Evolutionary conservation across 202 grass and related monocot species (phyloP).

Genomic region (Brachypodium distachyon): DNA sequence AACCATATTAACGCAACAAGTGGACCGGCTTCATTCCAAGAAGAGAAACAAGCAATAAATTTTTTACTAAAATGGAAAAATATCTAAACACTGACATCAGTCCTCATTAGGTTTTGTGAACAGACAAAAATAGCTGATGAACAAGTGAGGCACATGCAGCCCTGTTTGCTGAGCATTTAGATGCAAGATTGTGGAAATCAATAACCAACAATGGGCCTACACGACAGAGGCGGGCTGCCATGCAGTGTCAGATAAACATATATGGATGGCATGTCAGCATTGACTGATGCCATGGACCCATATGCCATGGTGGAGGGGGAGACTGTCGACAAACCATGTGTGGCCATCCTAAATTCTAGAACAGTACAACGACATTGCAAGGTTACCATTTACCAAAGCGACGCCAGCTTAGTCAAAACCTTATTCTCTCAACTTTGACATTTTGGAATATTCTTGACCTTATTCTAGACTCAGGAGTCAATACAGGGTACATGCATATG

Average conservation of each 20-base stretch:
- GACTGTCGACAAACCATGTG: background rate
- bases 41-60: no score
- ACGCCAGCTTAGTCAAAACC: background rate
- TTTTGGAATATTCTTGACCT: background rate
- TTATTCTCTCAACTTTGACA: background rate
- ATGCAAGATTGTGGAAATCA: background rate
- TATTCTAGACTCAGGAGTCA: background rate
- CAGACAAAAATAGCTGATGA: background rate
- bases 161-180: background rate
- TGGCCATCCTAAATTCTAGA: background rate
- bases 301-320: background rate
- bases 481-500: background rate
- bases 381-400: background rate
- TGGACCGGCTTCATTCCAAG: background rate
- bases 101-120: background rate
- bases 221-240: background rate
- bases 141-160: background rate
- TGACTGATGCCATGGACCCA: background rate
- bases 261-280: constrained; percentile 1
- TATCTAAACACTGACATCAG: background rate
- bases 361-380: background rate
- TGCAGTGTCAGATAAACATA: background rate
- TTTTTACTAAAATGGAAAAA: background rate
- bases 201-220: background rate
- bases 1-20: background rate